Conservation (phyloP, 2,329 filamentous ascomycete genomes). For the Talaromyces islandicus region DNA sequence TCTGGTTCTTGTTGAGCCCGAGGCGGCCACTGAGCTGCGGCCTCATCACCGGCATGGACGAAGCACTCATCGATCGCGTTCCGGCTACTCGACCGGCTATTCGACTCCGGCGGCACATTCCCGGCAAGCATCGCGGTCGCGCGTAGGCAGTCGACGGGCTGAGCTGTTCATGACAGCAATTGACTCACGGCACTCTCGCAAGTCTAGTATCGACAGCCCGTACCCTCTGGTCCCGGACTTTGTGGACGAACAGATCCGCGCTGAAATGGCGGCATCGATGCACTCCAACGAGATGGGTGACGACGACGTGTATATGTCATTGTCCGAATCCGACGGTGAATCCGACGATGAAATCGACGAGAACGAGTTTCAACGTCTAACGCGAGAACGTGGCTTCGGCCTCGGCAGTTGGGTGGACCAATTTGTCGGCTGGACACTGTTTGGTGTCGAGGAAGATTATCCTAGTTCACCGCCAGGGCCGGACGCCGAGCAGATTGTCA, state of each 20-base stretch:
- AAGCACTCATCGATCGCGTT: slow-evolving; percentile 16
- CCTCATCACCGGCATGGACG: slow-evolving; percentile 17
- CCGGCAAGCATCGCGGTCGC: slow-evolving; percentile 28
- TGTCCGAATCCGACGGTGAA: slow-evolving; percentile 22
- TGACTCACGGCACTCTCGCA: slow-evolving; percentile 5
- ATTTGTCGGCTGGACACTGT: slow-evolving; percentile 53
- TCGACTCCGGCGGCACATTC: slow-evolving; percentile 30
- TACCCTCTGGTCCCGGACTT: slow-evolving; percentile 41
- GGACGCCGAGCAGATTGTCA: background rate
- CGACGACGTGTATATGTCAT: slow-evolving; percentile 14
- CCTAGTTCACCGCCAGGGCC: slow-evolving; percentile 12
- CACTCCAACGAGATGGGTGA: slow-evolving; percentile 13
- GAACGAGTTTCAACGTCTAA: slow-evolving; percentile 47
- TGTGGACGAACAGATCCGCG: slow-evolving; percentile 39
- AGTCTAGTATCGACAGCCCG: slow-evolving; percentile 12
- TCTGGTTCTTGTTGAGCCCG: slow-evolving; percentile 35
- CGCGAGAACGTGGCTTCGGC: slow-evolving; percentile 48
- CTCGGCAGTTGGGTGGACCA: slow-evolving; percentile 53
- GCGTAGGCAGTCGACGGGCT: slow-evolving; percentile 22
- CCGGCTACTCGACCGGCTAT: slow-evolving; percentile 23
- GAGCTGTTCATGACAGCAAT: slow-evolving; percentile 32
- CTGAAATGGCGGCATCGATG: slow-evolving; percentile 30
- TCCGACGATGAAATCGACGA: slow-evolving; percentile 44
- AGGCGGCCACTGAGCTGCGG: slow-evolving; percentile 26
- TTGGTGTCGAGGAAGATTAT: slow-evolving; percentile 47